Conservation (phyloP, 2,329 filamentous ascomycete species). For the Fusarium sp. region DNA sequence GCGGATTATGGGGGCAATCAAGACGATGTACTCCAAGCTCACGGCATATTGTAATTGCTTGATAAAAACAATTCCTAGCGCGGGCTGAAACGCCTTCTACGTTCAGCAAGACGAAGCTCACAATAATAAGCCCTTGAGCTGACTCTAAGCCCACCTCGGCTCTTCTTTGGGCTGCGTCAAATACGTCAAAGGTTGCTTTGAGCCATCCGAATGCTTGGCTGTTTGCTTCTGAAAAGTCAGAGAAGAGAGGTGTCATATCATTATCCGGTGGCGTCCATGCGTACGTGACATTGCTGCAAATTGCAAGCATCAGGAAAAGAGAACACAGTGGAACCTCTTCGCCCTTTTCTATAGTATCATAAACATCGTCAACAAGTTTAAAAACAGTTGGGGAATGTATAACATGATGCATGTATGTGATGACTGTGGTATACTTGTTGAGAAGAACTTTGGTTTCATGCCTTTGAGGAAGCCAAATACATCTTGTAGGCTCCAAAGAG, state of each 20-base stretch:
- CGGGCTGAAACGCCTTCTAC: constrained; percentile 47
- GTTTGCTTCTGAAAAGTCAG: constrained; percentile 48
- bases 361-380: constrained; percentile 50
- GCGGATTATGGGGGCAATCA: constrained; percentile 50
- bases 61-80: constrained; percentile 29
- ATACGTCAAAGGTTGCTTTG: constrained; percentile 53
- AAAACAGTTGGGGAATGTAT: constrained; percentile 49
- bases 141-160: constrained; percentile 51
- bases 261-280: constrained; percentile 50
- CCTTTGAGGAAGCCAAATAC: constrained; percentile 53
- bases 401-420: constrained; percentile 53
- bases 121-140: constrained; percentile 55
- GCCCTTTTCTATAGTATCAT: constrained; percentile 48
- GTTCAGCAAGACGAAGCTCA: constrained; percentile 57
- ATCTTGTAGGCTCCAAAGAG: constrained; percentile 49
- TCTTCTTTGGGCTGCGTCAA: constrained; percentile 53
- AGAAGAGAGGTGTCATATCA: constrained; percentile 46
- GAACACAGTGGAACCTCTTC: constrained; percentile 42
- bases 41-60: constrained; percentile 40
- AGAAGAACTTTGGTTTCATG: constrained; percentile 51
- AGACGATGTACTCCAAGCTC: constrained; percentile 56
- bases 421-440: constrained; percentile 50
- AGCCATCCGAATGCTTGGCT: constrained; percentile 52
- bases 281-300: constrained; percentile 52
- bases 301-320: constrained; percentile 48